phyloP scores from a whole-genome alignment of 495 filamentous ascomycete genomes.

The Aspergillus nidulans region DNA sequence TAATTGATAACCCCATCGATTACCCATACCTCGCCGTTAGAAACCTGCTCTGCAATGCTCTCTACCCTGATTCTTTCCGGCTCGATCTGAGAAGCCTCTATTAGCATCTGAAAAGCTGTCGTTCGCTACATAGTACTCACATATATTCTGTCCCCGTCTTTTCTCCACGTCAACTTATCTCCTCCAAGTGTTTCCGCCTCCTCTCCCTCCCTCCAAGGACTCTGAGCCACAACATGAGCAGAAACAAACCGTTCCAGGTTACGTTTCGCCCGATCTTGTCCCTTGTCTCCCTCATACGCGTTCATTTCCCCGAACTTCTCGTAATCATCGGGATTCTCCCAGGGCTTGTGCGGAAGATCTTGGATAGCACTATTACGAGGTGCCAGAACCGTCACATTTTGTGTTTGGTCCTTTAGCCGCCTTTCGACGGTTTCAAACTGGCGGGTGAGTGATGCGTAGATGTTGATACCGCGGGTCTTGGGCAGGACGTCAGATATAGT shows the following conservation, averaged over 20 bases:
- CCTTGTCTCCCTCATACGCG: constrained; percentile 75
- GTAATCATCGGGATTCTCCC: constrained; percentile 88
- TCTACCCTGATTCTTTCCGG: constrained; percentile 73
- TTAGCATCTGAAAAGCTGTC: constrained; percentile 4
- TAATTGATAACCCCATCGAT: constrained; percentile 66
- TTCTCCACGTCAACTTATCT: constrained; percentile 76
- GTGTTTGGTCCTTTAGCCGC: constrained; percentile 61
- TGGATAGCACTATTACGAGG: constrained; percentile 79
- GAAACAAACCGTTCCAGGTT: constrained; percentile 85
- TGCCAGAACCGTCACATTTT: constrained; percentile 86
- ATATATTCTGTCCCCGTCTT: constrained; percentile 64
- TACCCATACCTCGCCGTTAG: constrained; percentile 84
- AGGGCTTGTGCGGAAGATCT: constrained; percentile 80
- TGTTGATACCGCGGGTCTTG: constrained; percentile 73
- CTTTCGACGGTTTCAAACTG: constrained; percentile 68
- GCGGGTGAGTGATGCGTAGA: constrained; percentile 82
- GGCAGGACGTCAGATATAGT: constrained; percentile 86
- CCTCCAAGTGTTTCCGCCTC: constrained; percentile 69
- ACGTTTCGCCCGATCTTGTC: constrained; percentile 70
- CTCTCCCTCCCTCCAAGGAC: constrained; percentile 75
- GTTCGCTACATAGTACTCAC: constrained; percentile 41
- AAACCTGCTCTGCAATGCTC: constrained; percentile 63
- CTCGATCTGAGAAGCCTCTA: constrained; percentile 56
- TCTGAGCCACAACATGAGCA: constrained; percentile 71
- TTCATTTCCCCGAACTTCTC: constrained; percentile 57